Percentiles rank a stretch among this genome's conserved stretches.
phyloP scores from a whole-genome alignment of 768 basidiomycete species.

The Saitozyma sp. region DNA sequence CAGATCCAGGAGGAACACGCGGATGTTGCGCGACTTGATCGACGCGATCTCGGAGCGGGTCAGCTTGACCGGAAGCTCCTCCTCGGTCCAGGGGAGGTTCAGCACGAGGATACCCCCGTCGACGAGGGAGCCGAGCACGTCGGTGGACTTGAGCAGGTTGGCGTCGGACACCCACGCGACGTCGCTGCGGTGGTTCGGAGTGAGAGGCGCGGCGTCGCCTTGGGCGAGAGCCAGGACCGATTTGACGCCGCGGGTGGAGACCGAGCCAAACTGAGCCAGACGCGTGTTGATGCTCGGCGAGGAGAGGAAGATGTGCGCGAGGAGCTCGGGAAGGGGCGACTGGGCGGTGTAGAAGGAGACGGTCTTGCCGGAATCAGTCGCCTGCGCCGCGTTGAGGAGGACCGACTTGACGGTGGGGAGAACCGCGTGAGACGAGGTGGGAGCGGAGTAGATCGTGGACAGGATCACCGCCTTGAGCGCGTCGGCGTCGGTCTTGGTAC shows the following conservation, averaged over 20 bases:
- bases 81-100: constrained; percentile 71
- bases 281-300: constrained; percentile 55
- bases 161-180: constrained; percentile 77
- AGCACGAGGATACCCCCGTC: constrained; percentile 67
- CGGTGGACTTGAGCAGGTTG: constrained; percentile 73
- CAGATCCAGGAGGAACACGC: constrained; percentile 53
- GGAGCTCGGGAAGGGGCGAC: constrained; percentile 60
- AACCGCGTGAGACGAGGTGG: constrained; percentile 29
- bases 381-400: constrained; percentile 19
- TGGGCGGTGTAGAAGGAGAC: constrained; percentile 64
- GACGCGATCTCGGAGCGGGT: constrained; percentile 58
- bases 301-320: constrained; percentile 52
- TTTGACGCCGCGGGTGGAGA: constrained; percentile 51
- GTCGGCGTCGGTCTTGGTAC: constrained; percentile 33
- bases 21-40: constrained; percentile 58
- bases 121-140: constrained; percentile 68
- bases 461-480: constrained; percentile 43
- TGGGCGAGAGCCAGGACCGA: constrained; percentile 48
- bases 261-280: constrained; percentile 50
- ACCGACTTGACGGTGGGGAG: constrained; percentile 41
- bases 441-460: constrained; percentile 43
- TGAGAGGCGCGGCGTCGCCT: constrained; percentile 32
- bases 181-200: constrained; percentile 59
- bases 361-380: constrained; percentile 2
- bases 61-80: constrained; percentile 72